A percentile compares a stretch with the other conserved stretches of the same genome.
phyloP scores from a whole-genome alignment of 2,329 filamentous ascomycete species.

The Microcera coccophila region DNA sequence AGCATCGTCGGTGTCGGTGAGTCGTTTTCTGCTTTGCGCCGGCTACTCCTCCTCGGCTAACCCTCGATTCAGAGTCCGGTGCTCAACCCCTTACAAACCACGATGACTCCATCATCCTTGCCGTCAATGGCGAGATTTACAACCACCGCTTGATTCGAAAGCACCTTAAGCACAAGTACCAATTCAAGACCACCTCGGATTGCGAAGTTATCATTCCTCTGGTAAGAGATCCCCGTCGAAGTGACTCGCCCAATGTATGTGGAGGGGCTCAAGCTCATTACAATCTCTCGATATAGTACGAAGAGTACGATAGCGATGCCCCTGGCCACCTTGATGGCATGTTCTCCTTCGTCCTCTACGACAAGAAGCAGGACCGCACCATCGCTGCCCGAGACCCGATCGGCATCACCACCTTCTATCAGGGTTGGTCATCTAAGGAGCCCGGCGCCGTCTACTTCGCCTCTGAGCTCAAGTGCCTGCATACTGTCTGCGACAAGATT shows the following conservation, averaged over 20 bases:
- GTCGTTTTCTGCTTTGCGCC: constrained; percentile 31
- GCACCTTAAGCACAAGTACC: constrained; percentile 74
- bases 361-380: constrained; percentile 88
- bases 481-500: constrained; percentile 93
- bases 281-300: constrained; percentile 58
- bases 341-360: constrained; percentile 98
- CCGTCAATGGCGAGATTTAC: constrained; percentile 99
- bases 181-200: constrained; percentile 98
- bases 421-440: constrained; percentile 81
- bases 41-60: constrained; percentile 16
- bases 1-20: constrained; percentile 94
- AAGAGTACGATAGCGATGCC: constrained; percentile 86
- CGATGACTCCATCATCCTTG: constrained; percentile 81
- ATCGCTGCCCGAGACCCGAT: constrained; percentile 95
- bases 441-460: constrained; percentile 90
- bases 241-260: constrained; percentile 2
- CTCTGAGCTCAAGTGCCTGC: constrained; percentile 90
- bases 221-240: constrained; percentile 51
- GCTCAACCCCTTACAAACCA: constrained; percentile 93
- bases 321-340: constrained; percentile 95
- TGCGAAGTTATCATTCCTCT: constrained; percentile 98
- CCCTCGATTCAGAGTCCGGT: constrained; percentile 66
- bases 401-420: constrained; percentile 95
- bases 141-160: constrained; percentile 97
- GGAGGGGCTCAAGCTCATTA: constrained; percentile 14